Conservation (phyloP, 257 asterid species). For the Thymus mandschuricus region DNA sequence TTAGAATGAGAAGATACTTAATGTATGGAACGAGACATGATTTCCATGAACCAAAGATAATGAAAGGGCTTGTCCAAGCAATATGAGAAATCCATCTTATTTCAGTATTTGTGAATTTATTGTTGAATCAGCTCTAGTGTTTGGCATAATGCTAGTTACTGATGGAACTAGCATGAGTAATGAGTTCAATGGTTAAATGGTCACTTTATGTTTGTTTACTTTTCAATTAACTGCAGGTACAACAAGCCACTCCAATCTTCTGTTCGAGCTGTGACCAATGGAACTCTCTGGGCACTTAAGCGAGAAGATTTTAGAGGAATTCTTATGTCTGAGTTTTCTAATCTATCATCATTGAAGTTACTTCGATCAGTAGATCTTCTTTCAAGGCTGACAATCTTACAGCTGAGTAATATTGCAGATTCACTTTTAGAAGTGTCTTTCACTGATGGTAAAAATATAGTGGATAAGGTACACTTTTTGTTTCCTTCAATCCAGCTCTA, state of each 20-base stretch:
- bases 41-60: not conserved
- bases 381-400: constrained; percentile 91
- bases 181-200: not conserved
- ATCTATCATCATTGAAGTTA: constrained; percentile 88
- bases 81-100: not conserved
- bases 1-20: not conserved
- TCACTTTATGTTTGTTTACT: constrained; percentile 22
- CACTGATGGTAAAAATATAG: constrained; percentile 69
- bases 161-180: not conserved
- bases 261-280: constrained; percentile 84
- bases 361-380: constrained; percentile 93
- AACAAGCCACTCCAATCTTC: constrained; percentile 99
- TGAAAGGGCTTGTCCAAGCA: not conserved
- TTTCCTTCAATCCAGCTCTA: not conserved
- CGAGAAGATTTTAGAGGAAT: constrained; percentile 97
- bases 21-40: not conserved
- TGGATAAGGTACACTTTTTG: constrained; percentile 54
- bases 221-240: constrained; percentile 61
- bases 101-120: not conserved
- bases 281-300: constrained; percentile 93
- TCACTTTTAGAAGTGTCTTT: constrained; percentile 80
- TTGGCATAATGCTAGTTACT: constrained; percentile 6
- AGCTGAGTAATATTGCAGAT: constrained; percentile 93
- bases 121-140: not conserved
- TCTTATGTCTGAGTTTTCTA: constrained; percentile 90